Evolutionary conservation across 192 early-diverging fungal species (phyloP), one percentile per base, ranked within the genome.

Genomic region (Chytriomyces confervae): DNA sequence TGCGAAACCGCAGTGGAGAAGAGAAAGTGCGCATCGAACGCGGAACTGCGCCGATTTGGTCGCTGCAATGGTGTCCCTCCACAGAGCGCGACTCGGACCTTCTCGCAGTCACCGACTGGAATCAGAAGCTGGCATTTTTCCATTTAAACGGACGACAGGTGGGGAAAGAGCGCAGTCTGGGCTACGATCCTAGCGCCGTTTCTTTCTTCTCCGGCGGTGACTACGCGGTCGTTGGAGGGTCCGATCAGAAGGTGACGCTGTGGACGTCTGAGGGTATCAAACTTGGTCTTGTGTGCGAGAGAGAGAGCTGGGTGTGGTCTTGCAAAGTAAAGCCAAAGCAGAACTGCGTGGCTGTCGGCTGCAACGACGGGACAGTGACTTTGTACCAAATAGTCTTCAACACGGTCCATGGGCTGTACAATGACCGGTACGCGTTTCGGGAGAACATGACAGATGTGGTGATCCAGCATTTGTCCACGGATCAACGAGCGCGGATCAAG

Each of bases 381-480:
- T 43, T 90, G 13, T 81, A 84, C 61, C 87, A 89, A 66, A 76
- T 90, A 7, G 53, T 82, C 20, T 89, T 89, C 76, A 84, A 88
- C 43, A 89, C 87, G 5, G 89, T 90, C 20, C 86, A 88, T 65
- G 89, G 83, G 5, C 81, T 89, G n/a, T 86, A 88, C 79, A 74
- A 85, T 62, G 88, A 89, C 66, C 80, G 86, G 11, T 90, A 89
- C 57, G 89, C 88, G 1, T 90, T 75, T 70, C 77, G 89, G 10
- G 84, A 87, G 50, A 89, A 85, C 67, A 81, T 90, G 84, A 90
- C 89, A 29, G 89, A 90, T 77, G 86, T 90, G 8, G 86, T 90
- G n/a, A 88, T 90, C 49, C 88, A 90, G 68, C 82, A 89, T 70
- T 78, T 90, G 24, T 60, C 79, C 1, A 82, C 84, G 11, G 79